Evolutionary conservation across 2,329 filamentous ascomycete species (phyloP).

Genomic region (Sporothrix variecibatus): DNA sequence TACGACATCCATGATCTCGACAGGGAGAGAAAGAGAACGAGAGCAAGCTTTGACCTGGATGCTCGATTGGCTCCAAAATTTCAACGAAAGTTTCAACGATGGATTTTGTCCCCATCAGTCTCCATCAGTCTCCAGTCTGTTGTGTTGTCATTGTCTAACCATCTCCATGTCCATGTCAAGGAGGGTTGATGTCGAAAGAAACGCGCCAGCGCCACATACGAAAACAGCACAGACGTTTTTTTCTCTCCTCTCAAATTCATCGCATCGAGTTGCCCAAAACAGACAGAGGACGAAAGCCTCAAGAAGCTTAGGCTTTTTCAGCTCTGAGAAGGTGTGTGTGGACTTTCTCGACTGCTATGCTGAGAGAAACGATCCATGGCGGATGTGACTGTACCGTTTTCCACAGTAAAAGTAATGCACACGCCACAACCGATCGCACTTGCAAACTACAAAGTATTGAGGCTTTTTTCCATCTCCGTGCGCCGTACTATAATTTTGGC

Average conservation of each 20-base stretch:
- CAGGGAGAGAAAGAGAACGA: neutral
- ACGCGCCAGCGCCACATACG: neutral
- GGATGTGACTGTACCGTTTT: neutral
- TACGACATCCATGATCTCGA: neutral
- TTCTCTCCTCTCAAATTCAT: neutral
- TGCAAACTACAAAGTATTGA: neutral
- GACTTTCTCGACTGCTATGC: neutral
- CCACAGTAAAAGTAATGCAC: neutral
- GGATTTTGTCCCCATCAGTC: neutral
- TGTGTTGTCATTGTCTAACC: neutral
- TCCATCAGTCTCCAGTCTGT: neutral
- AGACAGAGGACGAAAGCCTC: neutral
- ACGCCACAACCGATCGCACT: neutral
- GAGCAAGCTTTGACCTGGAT: neutral
- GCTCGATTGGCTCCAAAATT: neutral
- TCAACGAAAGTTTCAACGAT: conserved; percentile 10
- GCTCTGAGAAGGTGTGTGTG: neutral
- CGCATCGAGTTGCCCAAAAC: conserved; percentile 2
- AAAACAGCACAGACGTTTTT: neutral
- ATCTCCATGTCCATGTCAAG: neutral
- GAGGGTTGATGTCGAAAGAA: neutral
- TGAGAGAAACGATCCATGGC: neutral
- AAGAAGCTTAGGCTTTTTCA: neutral
- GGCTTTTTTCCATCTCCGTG: neutral
- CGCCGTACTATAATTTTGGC: neutral